Evolutionary conservation across 106 monocot genomes (phyloP), one percentile per base, ranked within the genome.

Genomic region (Alisma plantagoaquatica): DNA sequence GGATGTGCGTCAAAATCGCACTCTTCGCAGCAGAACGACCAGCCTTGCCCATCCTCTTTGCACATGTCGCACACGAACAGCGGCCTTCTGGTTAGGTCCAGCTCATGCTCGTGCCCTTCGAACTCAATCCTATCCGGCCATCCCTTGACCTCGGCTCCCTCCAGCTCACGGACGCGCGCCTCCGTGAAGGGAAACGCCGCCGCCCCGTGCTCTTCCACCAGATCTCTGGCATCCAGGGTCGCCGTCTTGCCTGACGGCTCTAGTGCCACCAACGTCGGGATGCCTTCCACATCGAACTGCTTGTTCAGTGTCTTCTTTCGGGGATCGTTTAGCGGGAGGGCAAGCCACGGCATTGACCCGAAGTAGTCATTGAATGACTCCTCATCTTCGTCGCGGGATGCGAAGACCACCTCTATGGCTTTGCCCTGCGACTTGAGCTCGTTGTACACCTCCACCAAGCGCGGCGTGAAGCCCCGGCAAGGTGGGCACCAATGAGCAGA

Each of bases 401-500:
- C 30, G 46, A 86, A 77, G 45, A 86, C 51, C 27, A 86, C 19
- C 50, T 81, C 81, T 23, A 86, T 77, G 25, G 59, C 62, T 10
- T 14, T 22, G 47, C 74, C 70, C 29, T 69, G 77, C 20, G 61
- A 66, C 64, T 77, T 86, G 62, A 85, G 76, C 38, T 75, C 33
- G 31, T 81, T 23, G 75, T 91, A 91, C 5, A 53, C 56, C 10
- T 73, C 70, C 7, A 73, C 63, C 18, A 91, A 62, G 33, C 49
- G 57, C 9, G 77, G 80, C 8, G 69, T 50, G 61, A 84, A 80
- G 1, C 51, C 69, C 15, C 77, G 73, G 53, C 84, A 84, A 28
- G 80, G 69, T 2, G 75, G 72, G 27, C 72, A 80, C 81, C 91
- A 91, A 17, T 84, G 66, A 8, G 84, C 91, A 7, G 75, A 77